phyloP scores from a whole-genome alignment of 2,329 filamentous ascomycete genomes.

The Drechmeria coniospora region DNA sequence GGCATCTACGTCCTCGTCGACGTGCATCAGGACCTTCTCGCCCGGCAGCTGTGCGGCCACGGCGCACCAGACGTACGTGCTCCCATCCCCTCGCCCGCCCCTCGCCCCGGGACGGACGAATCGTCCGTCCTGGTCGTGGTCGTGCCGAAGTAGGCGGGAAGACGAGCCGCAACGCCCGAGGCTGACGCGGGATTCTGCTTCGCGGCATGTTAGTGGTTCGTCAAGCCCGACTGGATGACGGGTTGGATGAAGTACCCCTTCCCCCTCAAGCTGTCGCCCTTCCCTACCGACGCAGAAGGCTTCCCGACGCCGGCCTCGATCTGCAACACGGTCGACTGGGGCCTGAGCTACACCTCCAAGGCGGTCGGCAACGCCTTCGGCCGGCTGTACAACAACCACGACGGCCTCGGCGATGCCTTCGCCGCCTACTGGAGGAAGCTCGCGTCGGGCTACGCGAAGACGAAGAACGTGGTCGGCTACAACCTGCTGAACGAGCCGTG shows the following conservation, averaged over 20 bases:
- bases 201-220: slow-evolving; percentile 9
- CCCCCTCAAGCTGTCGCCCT: slow-evolving; percentile 4
- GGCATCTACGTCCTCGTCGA: slow-evolving; percentile 8
- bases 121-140: background rate
- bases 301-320: slow-evolving; percentile 5
- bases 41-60: slow-evolving; percentile 6
- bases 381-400: slow-evolving; percentile 7
- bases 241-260: slow-evolving; percentile 5
- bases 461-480: slow-evolving; percentile 6
- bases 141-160: too few relatives aligned
- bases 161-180: too few relatives aligned
- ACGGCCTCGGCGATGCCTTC: slow-evolving; percentile 7
- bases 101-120: background rate
- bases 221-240: slow-evolving; percentile 6
- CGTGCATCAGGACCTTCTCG: slow-evolving; percentile 7
- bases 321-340: slow-evolving; percentile 6
- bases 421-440: slow-evolving; percentile 7
- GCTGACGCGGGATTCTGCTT: too few relatives aligned
- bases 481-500: slow-evolving; percentile 8
- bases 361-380: slow-evolving; percentile 7
- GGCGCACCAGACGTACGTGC: slow-evolving; percentile 7
- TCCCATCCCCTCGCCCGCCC: background rate
- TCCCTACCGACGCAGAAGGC: slow-evolving; percentile 5
- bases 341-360: slow-evolving; percentile 6
- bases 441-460: slow-evolving; percentile 4